Evolutionary conservation across 345 rosid genomes (phyloP), one percentile per base, ranked within the genome.

Genomic region (Eucalyptus cloeziana): DNA sequence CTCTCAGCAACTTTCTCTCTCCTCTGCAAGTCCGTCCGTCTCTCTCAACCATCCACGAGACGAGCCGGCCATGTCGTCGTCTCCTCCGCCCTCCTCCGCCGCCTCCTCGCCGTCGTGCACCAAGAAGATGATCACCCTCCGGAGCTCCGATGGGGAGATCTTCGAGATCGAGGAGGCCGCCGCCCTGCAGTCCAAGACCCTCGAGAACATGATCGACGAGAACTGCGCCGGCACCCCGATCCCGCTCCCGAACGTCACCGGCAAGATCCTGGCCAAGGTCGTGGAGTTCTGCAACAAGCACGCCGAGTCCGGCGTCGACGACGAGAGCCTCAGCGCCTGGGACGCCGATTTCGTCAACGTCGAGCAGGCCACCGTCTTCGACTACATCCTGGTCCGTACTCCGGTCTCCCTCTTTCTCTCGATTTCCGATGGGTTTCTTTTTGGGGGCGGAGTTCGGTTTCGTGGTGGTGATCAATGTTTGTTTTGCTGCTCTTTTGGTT

Each of bases 191-290:
- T 94, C 95, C 9, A 94, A 94, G 89, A 94, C 94, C 31, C 93
- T 95, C 43, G 94, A 92, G 88, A 95, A 94, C 92, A 90, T 94
- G 95, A 93, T 95, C 58, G 94, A 92, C 50, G 96, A 94, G 86
- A 93, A 89, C 49, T 94, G 96, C 90, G 95, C 94, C 47, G 12
- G 44, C 83, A 71, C 83, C 92, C 93, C 88, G 89, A 94, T 95
- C 90, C 96, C 97, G 30, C 43, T 95, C 44, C 95, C 96, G 1
- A 95, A 94, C 67, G 95, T 95, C 76, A 91, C 91, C n/a, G 91
- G 95, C 87, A 90, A 92, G 91, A 92, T 93, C 89, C 92, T 95
- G 14, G 90, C 94, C 7, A 94, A 90, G 92, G 95, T 95, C 3
- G 90, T 95, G 22, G 96, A 95, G 91, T 94, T 93, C 90, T 93